Percentiles rank a stretch among this genome's conserved stretches.
These are phyloP conservation scores for Endoconidiophora laricicola DNA, from an alignment of 2,329 filamentous ascomycete genomes.

Conservation along the genomic window DNA sequence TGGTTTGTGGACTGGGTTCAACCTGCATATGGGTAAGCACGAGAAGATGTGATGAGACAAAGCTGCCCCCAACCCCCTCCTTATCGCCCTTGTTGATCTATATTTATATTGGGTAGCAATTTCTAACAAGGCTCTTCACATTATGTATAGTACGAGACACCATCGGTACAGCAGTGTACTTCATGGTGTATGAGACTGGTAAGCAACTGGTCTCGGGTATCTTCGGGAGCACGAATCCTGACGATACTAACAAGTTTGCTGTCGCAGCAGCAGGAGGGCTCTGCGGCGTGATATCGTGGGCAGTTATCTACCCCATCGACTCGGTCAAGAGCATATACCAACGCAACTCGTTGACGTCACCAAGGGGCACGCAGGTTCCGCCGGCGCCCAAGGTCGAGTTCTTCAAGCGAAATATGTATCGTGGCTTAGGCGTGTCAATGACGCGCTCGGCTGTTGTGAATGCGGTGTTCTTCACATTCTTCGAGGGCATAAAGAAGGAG, in stretches of 20 bases:
- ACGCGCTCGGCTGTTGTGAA: conserved; percentile 68
- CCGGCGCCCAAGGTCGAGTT: conserved; percentile 59
- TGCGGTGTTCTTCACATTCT: conserved; percentile 78
- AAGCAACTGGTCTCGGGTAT: conserved; percentile 48
- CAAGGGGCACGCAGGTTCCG: conserved; percentile 45
- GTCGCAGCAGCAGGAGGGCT: conserved; percentile 64
- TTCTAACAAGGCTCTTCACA: background rate
- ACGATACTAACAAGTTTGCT: conserved; percentile 44
- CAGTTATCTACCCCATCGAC: conserved; percentile 57
- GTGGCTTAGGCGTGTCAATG: conserved; percentile 71
- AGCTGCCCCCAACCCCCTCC: background rate
- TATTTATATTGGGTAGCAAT: too few species aligned
- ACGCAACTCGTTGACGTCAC: conserved; percentile 57
- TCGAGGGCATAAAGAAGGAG: conserved; percentile 64
- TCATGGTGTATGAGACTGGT: conserved; percentile 74
- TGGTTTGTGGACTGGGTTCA: conserved; percentile 68
- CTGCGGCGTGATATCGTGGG: conserved; percentile 74
- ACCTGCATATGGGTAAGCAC: conserved; percentile 55
- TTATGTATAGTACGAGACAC: conserved; percentile 54
- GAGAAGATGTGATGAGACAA: background rate
- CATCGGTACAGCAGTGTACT: conserved; percentile 70
- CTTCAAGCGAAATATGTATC: conserved; percentile 64
- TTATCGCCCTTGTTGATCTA: background rate
- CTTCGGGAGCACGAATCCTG: conserved; percentile 6
- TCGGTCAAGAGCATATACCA: conserved; percentile 78